A percentile compares a stretch with the other conserved stretches of the same genome.
phyloP scores from a whole-genome alignment of 768 basidiomycete genomes.

The Hericium rajendrae region DNA sequence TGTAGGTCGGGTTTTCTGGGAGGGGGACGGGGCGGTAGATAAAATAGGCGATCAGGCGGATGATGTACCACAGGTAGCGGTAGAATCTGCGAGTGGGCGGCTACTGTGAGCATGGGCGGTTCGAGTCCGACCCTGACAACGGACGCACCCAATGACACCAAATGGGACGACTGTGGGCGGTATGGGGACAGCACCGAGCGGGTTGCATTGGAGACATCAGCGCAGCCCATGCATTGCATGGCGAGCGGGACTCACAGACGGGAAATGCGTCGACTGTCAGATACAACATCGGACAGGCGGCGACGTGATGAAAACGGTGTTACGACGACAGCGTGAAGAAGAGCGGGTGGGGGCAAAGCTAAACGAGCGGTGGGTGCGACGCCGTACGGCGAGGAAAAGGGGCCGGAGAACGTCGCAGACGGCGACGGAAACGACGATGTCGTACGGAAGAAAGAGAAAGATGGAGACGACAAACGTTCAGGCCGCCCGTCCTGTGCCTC shows the following conservation, averaged over 20 bases:
- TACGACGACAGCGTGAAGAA: conserved; percentile 9
- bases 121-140: neutral
- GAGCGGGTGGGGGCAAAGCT: conserved; percentile 5
- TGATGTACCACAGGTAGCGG: conserved; percentile 88
- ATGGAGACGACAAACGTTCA: neutral
- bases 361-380: conserved; percentile 16
- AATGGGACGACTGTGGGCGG: conserved; percentile 66
- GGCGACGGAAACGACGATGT: neutral
- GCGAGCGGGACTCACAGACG: conserved; percentile 54
- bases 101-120: neutral
- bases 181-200: conserved; percentile 1
- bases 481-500: neutral
- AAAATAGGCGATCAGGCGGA: conserved; percentile 69
- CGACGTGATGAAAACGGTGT: neutral
- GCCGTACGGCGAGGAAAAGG: conserved; percentile 8
- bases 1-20: conserved; percentile 84
- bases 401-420: neutral
- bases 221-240: neutral
- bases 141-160: conserved; percentile 69
- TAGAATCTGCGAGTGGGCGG: conserved; percentile 51
- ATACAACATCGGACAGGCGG: conserved; percentile 53
- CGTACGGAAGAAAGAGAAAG: neutral
- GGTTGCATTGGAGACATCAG: conserved; percentile 2
- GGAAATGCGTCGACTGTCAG: conserved; percentile 87
- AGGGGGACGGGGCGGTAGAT: conserved; percentile 85